These are phyloP conservation scores for Blakeslea trispora DNA, from an alignment of 371 early-diverging fungal species.

Conservation along the genomic window DNA sequence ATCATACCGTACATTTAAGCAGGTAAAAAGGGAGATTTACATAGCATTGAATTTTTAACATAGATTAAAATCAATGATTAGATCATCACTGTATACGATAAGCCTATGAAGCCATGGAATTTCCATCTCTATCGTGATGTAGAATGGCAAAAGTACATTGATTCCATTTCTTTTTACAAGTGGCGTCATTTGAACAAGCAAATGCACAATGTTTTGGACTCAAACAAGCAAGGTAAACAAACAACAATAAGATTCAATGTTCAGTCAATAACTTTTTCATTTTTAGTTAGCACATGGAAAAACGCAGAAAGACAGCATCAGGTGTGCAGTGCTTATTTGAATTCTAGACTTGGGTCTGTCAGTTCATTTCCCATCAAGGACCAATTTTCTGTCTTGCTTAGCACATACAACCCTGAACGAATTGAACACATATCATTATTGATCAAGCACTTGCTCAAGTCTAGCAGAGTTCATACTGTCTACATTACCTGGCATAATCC, in stretches of 20 bases:
- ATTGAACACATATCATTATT: constrained; percentile 39
- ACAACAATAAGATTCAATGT: too few relatives aligned
- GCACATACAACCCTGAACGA: constrained; percentile 53
- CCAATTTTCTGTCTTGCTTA: constrained; percentile 48
- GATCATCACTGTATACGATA: constrained; percentile 21
- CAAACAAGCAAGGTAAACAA: constrained; percentile 5
- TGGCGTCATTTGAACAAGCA: constrained; percentile 30
- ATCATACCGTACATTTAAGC: neutral
- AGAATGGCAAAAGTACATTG: constrained; percentile 34
- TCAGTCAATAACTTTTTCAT: too few relatives aligned
- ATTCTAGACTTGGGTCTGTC: neutral
- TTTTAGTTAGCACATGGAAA: constrained; percentile 8
- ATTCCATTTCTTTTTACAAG: constrained; percentile 32
- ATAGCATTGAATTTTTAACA: too few relatives aligned
- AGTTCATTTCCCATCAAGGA: constrained; percentile 23
- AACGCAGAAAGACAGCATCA: constrained; percentile 18
- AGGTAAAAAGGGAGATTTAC: constrained; percentile 1
- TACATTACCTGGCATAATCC: constrained; percentile 58
- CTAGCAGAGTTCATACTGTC: constrained; percentile 34
- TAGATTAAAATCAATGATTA: constrained; percentile 1
- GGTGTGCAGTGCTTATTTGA: constrained; percentile 18
- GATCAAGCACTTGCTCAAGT: constrained; percentile 35
- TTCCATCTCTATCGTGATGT: constrained; percentile 26
- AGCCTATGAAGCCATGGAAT: constrained; percentile 41
- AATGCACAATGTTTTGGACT: constrained; percentile 10